Conservation (phyloP, 768 basidiomycete species). For the Psilocybe cubensis region DNA sequence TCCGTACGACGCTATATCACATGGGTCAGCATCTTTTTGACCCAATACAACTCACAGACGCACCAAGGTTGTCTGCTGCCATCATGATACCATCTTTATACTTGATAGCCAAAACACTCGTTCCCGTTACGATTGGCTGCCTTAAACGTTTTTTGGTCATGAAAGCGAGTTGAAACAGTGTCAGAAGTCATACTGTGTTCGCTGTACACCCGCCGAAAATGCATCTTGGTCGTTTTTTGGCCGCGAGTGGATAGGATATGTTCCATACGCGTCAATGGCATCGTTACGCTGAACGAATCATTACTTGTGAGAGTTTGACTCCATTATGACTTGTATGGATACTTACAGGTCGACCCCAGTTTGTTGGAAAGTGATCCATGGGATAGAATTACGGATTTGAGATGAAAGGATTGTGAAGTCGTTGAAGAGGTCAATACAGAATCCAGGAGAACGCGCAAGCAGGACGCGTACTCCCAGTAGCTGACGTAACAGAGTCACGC, state of each 20-base stretch:
- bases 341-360: slow-evolving; percentile 82
- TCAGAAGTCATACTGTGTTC: slow-evolving; percentile 63
- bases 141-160: too few relatives aligned
- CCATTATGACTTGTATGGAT: not conserved
- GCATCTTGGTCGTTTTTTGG: slow-evolving; percentile 54
- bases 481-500: slow-evolving; percentile 26
- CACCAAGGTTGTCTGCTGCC: slow-evolving; percentile 97
- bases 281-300: slow-evolving; percentile 65
- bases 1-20: slow-evolving; percentile 82
- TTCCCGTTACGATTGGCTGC: slow-evolving; percentile 95
- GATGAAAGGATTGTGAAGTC: not conserved
- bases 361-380: slow-evolving; percentile 84
- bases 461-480: slow-evolving; percentile 29
- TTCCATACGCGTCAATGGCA: slow-evolving; percentile 72
- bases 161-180: not conserved
- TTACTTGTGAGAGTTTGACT: not conserved
- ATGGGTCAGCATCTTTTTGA: not conserved
- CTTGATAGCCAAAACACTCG: slow-evolving; percentile 93
- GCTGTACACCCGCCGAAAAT: slow-evolving; percentile 71
- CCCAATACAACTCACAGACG: slow-evolving; percentile 19
- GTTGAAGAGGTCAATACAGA: not conserved
- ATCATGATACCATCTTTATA: slow-evolving; percentile 98
- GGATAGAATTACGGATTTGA: slow-evolving; percentile 3
- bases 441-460: slow-evolving; percentile 26
- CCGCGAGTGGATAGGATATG: slow-evolving; percentile 73